Evolutionary conservation across 1,139 yeast species (phyloP).

Genomic region (Yamadazyma dushanensis): DNA sequence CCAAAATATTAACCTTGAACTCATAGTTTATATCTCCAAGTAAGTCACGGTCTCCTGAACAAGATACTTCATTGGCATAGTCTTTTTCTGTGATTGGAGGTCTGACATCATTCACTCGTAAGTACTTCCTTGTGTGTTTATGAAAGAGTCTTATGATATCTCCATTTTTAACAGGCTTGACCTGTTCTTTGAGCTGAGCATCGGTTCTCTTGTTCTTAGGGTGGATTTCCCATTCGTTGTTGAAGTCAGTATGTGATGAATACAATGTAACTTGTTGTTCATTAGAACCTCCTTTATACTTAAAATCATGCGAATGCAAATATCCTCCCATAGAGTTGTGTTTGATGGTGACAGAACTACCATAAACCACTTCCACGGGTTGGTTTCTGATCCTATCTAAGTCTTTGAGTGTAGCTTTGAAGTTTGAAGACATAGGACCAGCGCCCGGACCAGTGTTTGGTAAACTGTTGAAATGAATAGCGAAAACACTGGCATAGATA

Average conservation of each 20-base stretch:
- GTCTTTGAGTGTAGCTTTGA: constrained; percentile 51
- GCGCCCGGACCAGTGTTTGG: constrained; percentile 53
- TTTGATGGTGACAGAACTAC: constrained; percentile 65
- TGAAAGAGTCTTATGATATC: constrained; percentile 63
- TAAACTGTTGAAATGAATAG: constrained; percentile 49
- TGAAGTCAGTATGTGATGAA: constrained; percentile 47
- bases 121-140: constrained; percentile 54
- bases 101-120: constrained; percentile 54
- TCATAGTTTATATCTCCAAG: constrained; percentile 55
- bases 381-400: constrained; percentile 35
- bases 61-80: constrained; percentile 71
- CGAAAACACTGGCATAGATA: constrained; percentile 49
- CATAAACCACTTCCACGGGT: constrained; percentile 58
- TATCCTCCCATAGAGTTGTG: constrained; percentile 64
- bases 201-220: constrained; percentile 31
- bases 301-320: constrained; percentile 62
- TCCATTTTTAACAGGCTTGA: constrained; percentile 47
- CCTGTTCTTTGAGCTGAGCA: constrained; percentile 29
- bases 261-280: constrained; percentile 73
- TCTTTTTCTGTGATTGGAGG: constrained; percentile 85
- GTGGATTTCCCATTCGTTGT: constrained; percentile 72
- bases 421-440: constrained; percentile 54
- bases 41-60: constrained; percentile 52
- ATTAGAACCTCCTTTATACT: constrained; percentile 53
- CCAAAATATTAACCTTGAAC: constrained; percentile 46